phyloP scores from a whole-genome alignment of 495 filamentous ascomycete species.

The Daldinia childiae region DNA sequence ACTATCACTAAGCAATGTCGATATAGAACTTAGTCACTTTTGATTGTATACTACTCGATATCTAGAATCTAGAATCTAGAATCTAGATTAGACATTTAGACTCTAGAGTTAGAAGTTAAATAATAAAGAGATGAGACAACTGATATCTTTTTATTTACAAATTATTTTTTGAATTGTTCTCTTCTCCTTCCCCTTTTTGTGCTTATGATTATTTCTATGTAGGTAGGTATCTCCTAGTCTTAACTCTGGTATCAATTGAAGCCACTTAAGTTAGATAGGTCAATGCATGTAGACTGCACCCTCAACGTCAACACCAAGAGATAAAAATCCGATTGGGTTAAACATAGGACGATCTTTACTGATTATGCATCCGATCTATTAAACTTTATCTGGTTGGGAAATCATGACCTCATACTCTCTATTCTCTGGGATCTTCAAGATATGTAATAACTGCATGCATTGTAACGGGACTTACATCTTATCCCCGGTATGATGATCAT shows the following conservation, averaged over 20 bases:
- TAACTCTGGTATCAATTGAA: too few species aligned
- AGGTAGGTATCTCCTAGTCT: too few species aligned
- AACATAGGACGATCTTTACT: neutral
- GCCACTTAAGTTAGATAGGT: too few species aligned
- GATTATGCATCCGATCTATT: neutral
- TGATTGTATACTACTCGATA: neutral
- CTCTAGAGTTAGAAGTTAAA: neutral
- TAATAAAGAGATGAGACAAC: neutral
- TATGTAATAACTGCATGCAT: neutral
- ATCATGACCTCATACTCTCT: too few species aligned
- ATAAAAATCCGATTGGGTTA: neutral
- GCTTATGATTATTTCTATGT: neutral
- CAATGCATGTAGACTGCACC: neutral
- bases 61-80: neutral
- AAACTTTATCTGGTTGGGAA: too few species aligned
- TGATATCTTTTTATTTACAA: neutral
- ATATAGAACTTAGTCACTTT: slow-evolving; percentile 1
- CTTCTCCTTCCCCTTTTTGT: neutral
- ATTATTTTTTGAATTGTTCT: neutral
- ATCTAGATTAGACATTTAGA: neutral
- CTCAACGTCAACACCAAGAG: neutral
- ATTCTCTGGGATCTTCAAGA: neutral
- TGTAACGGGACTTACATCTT: neutral
- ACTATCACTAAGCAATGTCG: slow-evolving; percentile 3
- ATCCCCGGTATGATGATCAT: neutral